A percentile compares a stretch with the other conserved stretches of the same genome.
phyloP scores from a whole-genome alignment of 768 basidiomycete species.

The Trametes maxima region DNA sequence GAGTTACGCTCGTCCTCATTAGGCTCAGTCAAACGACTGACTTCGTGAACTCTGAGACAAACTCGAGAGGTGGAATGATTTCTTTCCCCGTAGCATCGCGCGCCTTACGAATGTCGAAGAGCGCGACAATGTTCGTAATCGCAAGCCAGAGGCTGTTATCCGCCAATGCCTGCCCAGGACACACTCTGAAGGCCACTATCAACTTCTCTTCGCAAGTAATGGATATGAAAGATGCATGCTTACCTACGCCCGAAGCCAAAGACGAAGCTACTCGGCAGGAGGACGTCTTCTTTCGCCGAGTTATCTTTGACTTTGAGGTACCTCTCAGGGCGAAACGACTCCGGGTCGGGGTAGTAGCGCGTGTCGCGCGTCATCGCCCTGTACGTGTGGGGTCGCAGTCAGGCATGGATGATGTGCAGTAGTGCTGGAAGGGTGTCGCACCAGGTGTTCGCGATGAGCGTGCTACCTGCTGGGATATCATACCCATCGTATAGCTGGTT shows the following conservation, averaged over 20 bases:
- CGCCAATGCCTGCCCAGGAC: slow-evolving; percentile 57
- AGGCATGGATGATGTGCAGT: neutral
- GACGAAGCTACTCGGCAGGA: slow-evolving; percentile 17
- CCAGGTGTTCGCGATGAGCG: slow-evolving; percentile 30
- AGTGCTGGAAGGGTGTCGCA: neutral
- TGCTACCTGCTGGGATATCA: slow-evolving; percentile 31
- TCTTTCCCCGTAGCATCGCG: slow-evolving; percentile 44
- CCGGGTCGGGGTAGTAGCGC: slow-evolving; percentile 43
- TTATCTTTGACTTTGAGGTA: neutral
- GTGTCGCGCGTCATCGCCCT: slow-evolving; percentile 32
- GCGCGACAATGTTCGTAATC: slow-evolving; percentile 41
- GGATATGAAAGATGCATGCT: neutral
- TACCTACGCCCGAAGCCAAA: slow-evolving; percentile 26
- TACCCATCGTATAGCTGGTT: slow-evolving; percentile 33
- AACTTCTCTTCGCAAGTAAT: neutral
- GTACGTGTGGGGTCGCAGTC: neutral
- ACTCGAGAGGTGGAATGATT: slow-evolving; percentile 41
- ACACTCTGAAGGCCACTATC: slow-evolving; percentile 39
- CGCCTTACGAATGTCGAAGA: slow-evolving; percentile 44
- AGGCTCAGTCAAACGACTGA: slow-evolving; percentile 18
- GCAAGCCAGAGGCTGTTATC: slow-evolving; percentile 50
- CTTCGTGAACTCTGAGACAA: slow-evolving; percentile 48
- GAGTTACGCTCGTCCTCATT: neutral
- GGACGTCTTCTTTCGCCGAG: neutral
- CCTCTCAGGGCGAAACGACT: slow-evolving; percentile 51